Base-by-base conservation (phyloP, 768 basidiomycete species). In the Leccinum aurantiacum region DNA sequence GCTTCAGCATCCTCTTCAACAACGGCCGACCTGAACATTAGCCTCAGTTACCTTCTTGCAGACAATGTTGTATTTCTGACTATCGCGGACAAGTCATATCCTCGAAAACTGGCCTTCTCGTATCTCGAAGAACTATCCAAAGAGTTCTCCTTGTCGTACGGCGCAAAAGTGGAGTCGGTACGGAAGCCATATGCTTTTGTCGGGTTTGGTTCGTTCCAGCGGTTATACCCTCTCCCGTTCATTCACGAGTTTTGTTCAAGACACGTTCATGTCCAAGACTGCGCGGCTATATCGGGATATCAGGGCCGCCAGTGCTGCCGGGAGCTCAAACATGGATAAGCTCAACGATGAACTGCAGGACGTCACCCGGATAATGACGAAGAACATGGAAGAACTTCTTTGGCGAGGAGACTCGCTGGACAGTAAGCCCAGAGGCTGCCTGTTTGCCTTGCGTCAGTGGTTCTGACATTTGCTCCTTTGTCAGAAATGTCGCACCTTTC, bases 161-260 rank as follows among this genome's bases (percentile, higher is more conserved):
- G 94, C 10, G 81, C 91, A 6, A 96, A 94, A 74, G 93, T 98
- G 19, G 96, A 98, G 68, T 82, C 85, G 17, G 90, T 90, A 17
- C 85, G 93, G 64, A 93, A 96, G 74, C 97, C 97, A n/a, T 99
- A 99, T 73, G 96, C 97, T 25, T 98, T 98, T 71, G 91, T 98
- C 60, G 95, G 97, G 51, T 99, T 99, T 68, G 95, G 95, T 95
- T 68, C 65, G 91, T 61, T 44, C 49, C 37, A 22, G 33, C 25
- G n/a, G n/a, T 53, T 63, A 44, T 33, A 27, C 14, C 51, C 14
- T 37, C 53, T 41, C 52, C 25, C 55, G 53, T 38, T 33, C 54
- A 53, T 29, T 65, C 37, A 53, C 59, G 29, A 15, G 54, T 54
- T 44, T n/a, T 15, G 15, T 35, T 31, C 54, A 41, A 98, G 97